Conservation (phyloP, 148 eudicot genomes). For the Suaeda aralocaspica region DNA sequence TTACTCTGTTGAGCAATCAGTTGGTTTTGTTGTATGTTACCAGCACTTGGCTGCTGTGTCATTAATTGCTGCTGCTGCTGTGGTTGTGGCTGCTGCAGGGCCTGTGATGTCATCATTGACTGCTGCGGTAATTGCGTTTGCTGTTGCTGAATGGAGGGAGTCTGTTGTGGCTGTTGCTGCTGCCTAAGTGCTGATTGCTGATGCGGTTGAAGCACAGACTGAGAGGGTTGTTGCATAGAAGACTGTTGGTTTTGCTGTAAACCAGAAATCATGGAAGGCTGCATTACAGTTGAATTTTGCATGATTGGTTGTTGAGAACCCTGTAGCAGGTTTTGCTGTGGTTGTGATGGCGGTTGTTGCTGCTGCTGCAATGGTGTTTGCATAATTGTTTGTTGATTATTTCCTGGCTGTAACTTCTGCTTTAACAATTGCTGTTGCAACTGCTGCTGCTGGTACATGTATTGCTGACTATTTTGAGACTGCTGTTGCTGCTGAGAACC, state of each 20-base stretch:
- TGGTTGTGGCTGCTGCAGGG: constrained; percentile 41
- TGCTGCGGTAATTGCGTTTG: constrained; percentile 52
- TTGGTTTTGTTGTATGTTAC: constrained; percentile 54
- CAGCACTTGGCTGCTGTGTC: constrained; percentile 48
- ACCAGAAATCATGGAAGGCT: constrained; percentile 49
- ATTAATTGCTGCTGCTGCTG: constrained; percentile 34
- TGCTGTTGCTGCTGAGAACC: constrained; percentile 59
- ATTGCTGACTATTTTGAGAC: constrained; percentile 60
- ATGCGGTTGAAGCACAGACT: constrained; percentile 67
- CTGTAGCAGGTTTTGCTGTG: constrained; percentile 50
- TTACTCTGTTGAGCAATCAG: constrained; percentile 57
- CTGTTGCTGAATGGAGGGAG: constrained; percentile 49
- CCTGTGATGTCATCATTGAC: constrained; percentile 36
- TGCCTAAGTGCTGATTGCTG: constrained; percentile 55
- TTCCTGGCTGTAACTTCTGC: constrained; percentile 60
- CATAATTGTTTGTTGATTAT: constrained; percentile 45
- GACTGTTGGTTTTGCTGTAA: constrained; percentile 71
- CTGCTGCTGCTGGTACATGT: constrained; percentile 57
- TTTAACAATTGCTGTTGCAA: constrained; percentile 55
- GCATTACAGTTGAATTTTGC: constrained; percentile 74
- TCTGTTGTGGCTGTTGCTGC: constrained; percentile 49
- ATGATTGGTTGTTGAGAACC: constrained; percentile 60
- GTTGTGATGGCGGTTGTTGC: constrained; percentile 34
- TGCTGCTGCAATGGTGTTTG: constrained; percentile 65
- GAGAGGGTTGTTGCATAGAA: constrained; percentile 61